These are phyloP conservation scores for Colletotrichum musae DNA, from an alignment of 2,329 filamentous ascomycete species.

Conservation along the genomic window DNA sequence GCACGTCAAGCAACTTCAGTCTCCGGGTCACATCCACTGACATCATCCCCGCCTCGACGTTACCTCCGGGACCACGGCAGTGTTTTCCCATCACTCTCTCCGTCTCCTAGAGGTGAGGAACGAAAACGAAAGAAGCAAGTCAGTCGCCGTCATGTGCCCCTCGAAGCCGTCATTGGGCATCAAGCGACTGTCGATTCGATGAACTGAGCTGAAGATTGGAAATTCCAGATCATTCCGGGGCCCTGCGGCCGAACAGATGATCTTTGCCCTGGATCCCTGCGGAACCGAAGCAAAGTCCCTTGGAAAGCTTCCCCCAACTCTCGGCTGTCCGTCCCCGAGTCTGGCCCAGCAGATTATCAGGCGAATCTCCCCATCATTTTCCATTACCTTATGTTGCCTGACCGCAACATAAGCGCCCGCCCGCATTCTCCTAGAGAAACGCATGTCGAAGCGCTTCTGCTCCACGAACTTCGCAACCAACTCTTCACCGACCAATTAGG, in stretches of 20 bases:
- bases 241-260: not conserved
- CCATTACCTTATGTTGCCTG: conserved; percentile 11
- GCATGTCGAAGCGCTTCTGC: conserved; percentile 40
- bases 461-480: conserved; percentile 28
- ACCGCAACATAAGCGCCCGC: conserved; percentile 6
- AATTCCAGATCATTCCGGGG: not conserved
- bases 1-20: not conserved
- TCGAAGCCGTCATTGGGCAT: conserved; percentile 9
- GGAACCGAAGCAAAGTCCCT: not conserved
- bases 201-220: no score
- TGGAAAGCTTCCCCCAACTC: not conserved
- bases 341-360: not conserved
- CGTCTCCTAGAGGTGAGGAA: not conserved
- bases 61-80: conserved; percentile 13
- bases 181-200: not conserved
- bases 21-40: not conserved
- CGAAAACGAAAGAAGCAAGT: not conserved
- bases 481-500: conserved; percentile 13
- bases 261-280: not conserved
- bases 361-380: not conserved
- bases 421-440: not conserved
- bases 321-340: no score
- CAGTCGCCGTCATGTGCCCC: conserved; percentile 10
- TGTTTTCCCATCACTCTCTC: not conserved
- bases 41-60: not conserved